These are phyloP conservation scores for Pyrrhoderma noxium DNA, from an alignment of 1,284 basidiomycete genomes.

Conservation along the genomic window DNA sequence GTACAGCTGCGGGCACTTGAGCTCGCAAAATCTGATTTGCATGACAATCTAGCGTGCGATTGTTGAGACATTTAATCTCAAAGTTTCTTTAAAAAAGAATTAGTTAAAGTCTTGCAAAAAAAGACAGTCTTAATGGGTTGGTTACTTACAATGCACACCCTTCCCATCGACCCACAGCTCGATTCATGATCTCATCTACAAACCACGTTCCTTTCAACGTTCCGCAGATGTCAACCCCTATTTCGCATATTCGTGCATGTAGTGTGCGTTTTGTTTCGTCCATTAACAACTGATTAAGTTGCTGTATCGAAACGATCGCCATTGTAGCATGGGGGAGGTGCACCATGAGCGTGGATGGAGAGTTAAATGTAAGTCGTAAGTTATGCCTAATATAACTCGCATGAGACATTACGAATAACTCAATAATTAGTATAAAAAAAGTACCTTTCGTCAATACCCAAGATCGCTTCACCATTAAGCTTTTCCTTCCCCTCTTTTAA, in stretches of 20 bases:
- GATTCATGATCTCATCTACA: slow-evolving; percentile 54
- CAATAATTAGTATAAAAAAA: neutral
- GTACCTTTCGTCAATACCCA: slow-evolving; percentile 62
- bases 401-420: neutral
- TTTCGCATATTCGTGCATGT: slow-evolving; percentile 56
- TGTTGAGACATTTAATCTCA: slow-evolving; percentile 43
- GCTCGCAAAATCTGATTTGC: slow-evolving; percentile 44
- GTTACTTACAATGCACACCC: slow-evolving; percentile 60
- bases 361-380: slow-evolving; percentile 61
- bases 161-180: slow-evolving; percentile 74
- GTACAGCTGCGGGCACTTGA: slow-evolving; percentile 29
- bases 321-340: slow-evolving; percentile 72
- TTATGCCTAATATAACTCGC: slow-evolving; percentile 44
- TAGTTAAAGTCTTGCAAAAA: neutral
- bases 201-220: slow-evolving; percentile 64
- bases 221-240: slow-evolving; percentile 51
- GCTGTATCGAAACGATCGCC: slow-evolving; percentile 61
- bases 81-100: slow-evolving; percentile 48
- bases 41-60: slow-evolving; percentile 45
- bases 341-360: slow-evolving; percentile 63
- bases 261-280: slow-evolving; percentile 68
- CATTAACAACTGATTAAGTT: slow-evolving; percentile 62
- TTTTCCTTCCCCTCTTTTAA: slow-evolving; percentile 28
- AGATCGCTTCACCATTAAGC: slow-evolving; percentile 59
- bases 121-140: no score